Conservation (phyloP, 148 eudicot genomes). For the Diospyros lotus region DNA sequence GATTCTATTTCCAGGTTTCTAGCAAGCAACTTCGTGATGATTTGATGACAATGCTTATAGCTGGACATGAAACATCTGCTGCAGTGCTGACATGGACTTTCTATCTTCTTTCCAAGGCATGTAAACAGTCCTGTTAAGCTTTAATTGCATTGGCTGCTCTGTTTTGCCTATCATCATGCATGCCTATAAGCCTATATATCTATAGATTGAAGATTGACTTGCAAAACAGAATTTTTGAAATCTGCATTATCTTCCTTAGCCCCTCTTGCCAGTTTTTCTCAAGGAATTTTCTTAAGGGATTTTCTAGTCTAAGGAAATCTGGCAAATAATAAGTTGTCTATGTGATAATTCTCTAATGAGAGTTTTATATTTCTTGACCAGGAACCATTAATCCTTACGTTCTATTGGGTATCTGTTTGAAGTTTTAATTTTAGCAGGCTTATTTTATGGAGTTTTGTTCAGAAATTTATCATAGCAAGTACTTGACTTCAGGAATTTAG, state of each 20-base stretch:
- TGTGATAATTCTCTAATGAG: not conserved
- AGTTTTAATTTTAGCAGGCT: not conserved
- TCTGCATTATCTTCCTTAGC: not conserved
- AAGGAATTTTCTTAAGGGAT: not conserved
- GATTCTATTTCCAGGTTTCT: conserved; percentile 55
- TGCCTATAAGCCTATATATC: not conserved
- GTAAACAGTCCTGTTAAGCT: not conserved
- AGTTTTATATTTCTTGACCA: not conserved
- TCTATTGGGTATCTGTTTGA: not conserved
- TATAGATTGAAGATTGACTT: not conserved
- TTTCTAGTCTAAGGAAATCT: not conserved
- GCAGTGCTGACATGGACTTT: conserved; percentile 98
- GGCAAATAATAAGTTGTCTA: not conserved
- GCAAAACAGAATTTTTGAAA: too few species aligned
- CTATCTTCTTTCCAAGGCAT: conserved; percentile 86
- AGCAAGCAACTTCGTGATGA: conserved; percentile 99
- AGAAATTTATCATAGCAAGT: not conserved
- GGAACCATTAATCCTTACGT: not conserved
- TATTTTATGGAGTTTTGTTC: not conserved
- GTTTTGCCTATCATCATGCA: not conserved
- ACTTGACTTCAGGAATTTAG: not conserved
- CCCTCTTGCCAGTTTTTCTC: not conserved
- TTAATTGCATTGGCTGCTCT: not conserved
- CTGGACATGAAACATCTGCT: conserved; percentile 99
- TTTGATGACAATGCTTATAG: conserved; percentile 94